These are phyloP conservation scores for Nyctanthes arbortristis DNA, from an alignment of 257 asterid species.

Conservation along the genomic window DNA sequence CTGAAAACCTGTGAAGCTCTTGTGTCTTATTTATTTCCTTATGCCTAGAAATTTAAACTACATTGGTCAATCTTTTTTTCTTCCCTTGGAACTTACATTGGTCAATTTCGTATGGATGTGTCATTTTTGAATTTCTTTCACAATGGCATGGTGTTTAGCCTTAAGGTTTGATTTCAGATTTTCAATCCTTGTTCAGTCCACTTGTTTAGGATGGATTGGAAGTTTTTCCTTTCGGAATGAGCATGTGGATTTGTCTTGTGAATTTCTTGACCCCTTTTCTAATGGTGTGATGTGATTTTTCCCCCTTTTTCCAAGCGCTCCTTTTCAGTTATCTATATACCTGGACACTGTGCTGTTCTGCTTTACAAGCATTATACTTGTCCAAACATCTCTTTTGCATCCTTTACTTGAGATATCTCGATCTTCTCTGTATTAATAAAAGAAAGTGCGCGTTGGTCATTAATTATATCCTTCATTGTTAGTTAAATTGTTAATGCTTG, in stretches of 20 bases:
- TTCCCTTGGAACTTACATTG: too few relatives aligned
- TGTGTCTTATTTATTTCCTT: not conserved
- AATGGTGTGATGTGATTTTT: not conserved
- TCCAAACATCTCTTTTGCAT: not conserved
- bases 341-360: not conserved
- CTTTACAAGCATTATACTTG: not conserved
- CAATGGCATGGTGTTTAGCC: too few relatives aligned
- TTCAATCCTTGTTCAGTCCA: not conserved
- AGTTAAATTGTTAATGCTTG: not conserved
- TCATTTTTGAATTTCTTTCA: too few relatives aligned
- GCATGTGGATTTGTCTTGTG: not conserved
- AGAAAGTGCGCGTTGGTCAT: not conserved
- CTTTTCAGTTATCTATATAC: not conserved
- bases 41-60: not conserved
- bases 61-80: too few relatives aligned
- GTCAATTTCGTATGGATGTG: too few relatives aligned
- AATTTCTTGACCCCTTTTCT: not conserved
- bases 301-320: not conserved
- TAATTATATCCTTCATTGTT: not conserved
- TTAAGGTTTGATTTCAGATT: not conserved
- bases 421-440: not conserved
- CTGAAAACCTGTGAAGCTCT: not conserved
- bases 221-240: not conserved
- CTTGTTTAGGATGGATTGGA: not conserved
- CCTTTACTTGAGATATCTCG: not conserved